Base-by-base conservation (phyloP, 2,329 filamentous ascomycete species). In the Cordyceps cateniannulata region DNA sequence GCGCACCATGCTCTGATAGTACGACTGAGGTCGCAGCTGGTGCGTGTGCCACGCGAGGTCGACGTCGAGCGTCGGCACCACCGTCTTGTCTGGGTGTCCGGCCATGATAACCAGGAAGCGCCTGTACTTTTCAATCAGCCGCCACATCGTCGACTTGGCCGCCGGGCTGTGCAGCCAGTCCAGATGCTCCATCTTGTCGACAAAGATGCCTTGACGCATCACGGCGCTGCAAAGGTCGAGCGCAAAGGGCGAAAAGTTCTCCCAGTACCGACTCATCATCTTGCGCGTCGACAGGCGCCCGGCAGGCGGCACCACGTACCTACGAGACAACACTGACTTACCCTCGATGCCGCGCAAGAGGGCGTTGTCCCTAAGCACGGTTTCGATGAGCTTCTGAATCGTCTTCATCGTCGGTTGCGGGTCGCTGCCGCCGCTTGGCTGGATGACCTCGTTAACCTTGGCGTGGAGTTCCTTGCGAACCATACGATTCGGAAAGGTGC, bases 31-130 rank as follows among this genome's bases (percentile, higher is more conserved):
- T 9, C 76, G 82, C 3, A 93, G 82, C 69, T 93, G 88, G 67
- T 93, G 89, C 0, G 89, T 93, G 69, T 96, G 91, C 88, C 89
- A 92, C 0, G 83, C 88, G 0, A 92, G 76, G 68, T 92, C 89
- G 5, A 92, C 79, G 64, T 92, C 89, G 0, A 91, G 77, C 0
- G 88, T 92, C 0, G 89, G 89, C 0, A 92, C 88, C 0, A 79
- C 82, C 16, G 82, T 75, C 4, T 79, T 70, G 0, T 63, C 65
- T 0, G 78, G 77, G 10, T 42, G 27, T 44, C 29, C 22, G 5
- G 22, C 55, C 55, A 58, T 58, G 45, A 58, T 40, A 16, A 40
- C 24, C 18, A 89, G 75, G 72, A 90, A 92, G 3, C 86, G 81
- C 3, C 73, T 52, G 67, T 90, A 90, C 69, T 90, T 92, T 2